These are phyloP conservation scores for Thamnidium elegans DNA, from an alignment of 192 early-diverging fungal genomes.

Conservation along the genomic window DNA sequence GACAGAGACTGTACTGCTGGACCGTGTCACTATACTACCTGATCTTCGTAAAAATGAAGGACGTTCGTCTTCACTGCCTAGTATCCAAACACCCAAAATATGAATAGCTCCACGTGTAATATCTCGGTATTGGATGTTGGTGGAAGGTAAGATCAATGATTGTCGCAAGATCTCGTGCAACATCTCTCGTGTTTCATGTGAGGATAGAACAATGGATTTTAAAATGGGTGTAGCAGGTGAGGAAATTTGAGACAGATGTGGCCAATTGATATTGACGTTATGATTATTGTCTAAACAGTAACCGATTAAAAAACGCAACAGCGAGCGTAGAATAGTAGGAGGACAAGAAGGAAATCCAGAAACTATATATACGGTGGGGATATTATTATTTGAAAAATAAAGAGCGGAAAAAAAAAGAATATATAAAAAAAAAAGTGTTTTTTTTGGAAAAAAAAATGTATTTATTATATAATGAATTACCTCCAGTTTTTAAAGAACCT, in stretches of 20 bases:
- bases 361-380: not conserved
- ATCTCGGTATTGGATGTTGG: slow-evolving; percentile 55
- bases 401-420: not conserved
- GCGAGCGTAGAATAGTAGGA: slow-evolving; percentile 57
- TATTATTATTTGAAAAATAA: not conserved
- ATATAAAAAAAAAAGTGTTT: slow-evolving; percentile 19
- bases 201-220: slow-evolving; percentile 54
- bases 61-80: slow-evolving; percentile 67
- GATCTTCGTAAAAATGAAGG: slow-evolving; percentile 58
- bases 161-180: slow-evolving; percentile 78
- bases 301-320: slow-evolving; percentile 67
- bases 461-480: slow-evolving; percentile 9
- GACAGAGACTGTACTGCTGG: slow-evolving; percentile 11
- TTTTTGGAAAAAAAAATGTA: not conserved
- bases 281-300: slow-evolving; percentile 60
- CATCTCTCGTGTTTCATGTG: slow-evolving; percentile 64
- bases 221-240: slow-evolving; percentile 61
- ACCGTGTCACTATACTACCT: slow-evolving; percentile 14
- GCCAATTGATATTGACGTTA: slow-evolving; percentile 28
- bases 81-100: slow-evolving; percentile 64
- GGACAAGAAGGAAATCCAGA: slow-evolving; percentile 69
- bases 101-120: slow-evolving; percentile 63
- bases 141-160: slow-evolving; percentile 57
- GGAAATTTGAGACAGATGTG: slow-evolving; percentile 29
- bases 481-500: slow-evolving; percentile 13